Percentiles rank a stretch among this genome's conserved stretches.
phyloP scores from a whole-genome alignment of 768 basidiomycete species.

The Agaricus sinodeliciosus region DNA sequence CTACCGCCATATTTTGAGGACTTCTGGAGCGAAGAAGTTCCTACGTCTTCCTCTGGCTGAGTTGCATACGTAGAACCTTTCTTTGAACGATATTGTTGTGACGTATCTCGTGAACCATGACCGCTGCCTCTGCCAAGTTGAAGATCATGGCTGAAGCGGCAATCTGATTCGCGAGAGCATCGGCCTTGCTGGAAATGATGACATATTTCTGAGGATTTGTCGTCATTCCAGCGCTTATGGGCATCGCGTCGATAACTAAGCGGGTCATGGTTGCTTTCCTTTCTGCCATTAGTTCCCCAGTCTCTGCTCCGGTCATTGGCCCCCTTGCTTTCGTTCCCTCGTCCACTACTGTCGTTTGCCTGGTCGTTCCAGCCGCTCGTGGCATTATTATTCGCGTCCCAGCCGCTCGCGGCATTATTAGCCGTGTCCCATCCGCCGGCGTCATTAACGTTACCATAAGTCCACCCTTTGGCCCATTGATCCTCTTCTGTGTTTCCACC shows the following conservation, averaged over 20 bases:
- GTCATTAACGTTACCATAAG: background rate
- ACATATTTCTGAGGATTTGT: background rate
- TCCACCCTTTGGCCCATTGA: too few relatives aligned
- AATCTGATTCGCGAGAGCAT: constrained; percentile 14
- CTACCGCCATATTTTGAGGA: constrained; percentile 2
- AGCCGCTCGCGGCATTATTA: background rate
- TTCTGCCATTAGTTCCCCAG: background rate
- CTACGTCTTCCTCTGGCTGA: background rate
- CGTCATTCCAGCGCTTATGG: background rate
- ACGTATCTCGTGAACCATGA: constrained; percentile 4
- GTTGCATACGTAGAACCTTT: background rate
- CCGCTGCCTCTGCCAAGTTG: constrained; percentile 1
- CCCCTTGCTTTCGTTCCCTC: constrained; percentile 7
- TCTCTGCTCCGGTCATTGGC: constrained; percentile 3
- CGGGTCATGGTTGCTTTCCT: background rate
- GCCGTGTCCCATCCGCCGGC: background rate
- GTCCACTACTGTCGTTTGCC: constrained; percentile 11
- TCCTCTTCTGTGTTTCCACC: background rate
- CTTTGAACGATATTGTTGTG: background rate
- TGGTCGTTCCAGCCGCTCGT: background rate
- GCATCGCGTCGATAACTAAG: background rate
- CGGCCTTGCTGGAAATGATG: constrained; percentile 6
- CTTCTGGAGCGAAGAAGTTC: background rate
- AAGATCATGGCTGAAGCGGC: constrained; percentile 20
- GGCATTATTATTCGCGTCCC: background rate